These are phyloP conservation scores for Porogramme epimiltina DNA, from an alignment of 1,284 basidiomycete species.

Conservation along the genomic window DNA sequence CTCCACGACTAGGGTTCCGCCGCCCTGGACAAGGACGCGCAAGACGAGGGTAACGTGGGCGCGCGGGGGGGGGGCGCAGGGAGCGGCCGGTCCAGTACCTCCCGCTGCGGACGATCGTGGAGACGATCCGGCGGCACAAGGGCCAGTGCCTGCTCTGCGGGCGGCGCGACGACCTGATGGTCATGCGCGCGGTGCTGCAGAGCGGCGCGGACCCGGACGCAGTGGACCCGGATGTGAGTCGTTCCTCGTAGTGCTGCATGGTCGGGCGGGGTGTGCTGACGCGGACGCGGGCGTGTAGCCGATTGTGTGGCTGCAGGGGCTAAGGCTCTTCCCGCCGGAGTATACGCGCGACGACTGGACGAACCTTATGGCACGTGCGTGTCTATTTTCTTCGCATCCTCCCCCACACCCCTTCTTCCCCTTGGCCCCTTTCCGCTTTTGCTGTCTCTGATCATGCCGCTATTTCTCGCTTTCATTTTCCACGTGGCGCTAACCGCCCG, in stretches of 20 bases:
- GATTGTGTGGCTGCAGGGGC: constrained; percentile 5
- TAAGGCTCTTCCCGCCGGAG: constrained; percentile 1
- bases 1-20: constrained; percentile 7
- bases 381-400: not conserved
- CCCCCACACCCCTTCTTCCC: no score
- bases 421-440: no score
- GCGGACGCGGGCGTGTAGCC: not conserved
- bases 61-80: not conserved
- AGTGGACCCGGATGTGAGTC: constrained; percentile 4
- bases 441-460: no score
- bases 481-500: not conserved
- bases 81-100: constrained; percentile 4
- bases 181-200: constrained; percentile 11
- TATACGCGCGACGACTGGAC: constrained; percentile 15
- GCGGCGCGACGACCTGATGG: constrained; percentile 5
- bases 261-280: not conserved
- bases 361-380: constrained; percentile 13
- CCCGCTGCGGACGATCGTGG: constrained; percentile 9
- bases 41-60: not conserved
- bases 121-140: constrained; percentile 12
- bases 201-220: not conserved
- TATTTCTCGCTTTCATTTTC: not conserved
- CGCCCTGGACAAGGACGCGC: no score
- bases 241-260: not conserved
- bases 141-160: constrained; percentile 11